Evolutionary conservation across 2,329 filamentous ascomycete species (phyloP).

Genomic region (Claviceps cyperi): DNA sequence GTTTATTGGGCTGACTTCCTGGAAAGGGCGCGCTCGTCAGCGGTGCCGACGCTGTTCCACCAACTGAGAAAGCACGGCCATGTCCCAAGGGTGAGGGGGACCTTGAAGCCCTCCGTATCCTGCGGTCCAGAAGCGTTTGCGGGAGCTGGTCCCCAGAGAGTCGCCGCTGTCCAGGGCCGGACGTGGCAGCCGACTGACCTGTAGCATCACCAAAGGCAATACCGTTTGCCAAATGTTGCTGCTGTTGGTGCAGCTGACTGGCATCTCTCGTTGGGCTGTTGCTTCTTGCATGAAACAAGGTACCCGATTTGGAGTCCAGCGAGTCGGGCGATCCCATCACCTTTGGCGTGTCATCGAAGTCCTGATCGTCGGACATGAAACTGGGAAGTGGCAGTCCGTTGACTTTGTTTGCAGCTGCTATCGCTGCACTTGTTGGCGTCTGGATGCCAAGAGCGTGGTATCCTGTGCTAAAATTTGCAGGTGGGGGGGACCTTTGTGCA

Average conservation of each 20-base stretch:
- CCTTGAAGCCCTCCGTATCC: constrained; percentile 37
- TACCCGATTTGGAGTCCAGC: constrained; percentile 25
- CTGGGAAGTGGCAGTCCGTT: constrained; percentile 39
- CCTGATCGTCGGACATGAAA: constrained; percentile 41
- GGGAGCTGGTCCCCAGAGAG: constrained; percentile 40
- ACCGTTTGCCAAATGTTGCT: constrained; percentile 20
- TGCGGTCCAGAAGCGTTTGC: constrained; percentile 36
- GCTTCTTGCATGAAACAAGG: constrained; percentile 15
- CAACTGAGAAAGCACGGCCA: constrained; percentile 27
- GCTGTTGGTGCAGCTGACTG: constrained; percentile 10
- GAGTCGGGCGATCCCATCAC: constrained; percentile 31
- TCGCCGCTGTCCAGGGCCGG: constrained; percentile 27
- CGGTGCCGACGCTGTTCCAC: constrained; percentile 25
- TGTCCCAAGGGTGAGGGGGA: constrained; percentile 43
- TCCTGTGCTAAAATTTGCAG: constrained; percentile 13
- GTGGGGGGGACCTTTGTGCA: constrained; percentile 33
- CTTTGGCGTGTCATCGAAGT: constrained; percentile 30
- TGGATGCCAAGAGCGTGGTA: constrained; percentile 16
- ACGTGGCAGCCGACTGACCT: constrained; percentile 16
- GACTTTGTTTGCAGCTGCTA: constrained; percentile 23
- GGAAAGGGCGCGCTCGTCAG: constrained; percentile 23
- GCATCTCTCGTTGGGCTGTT: constrained; percentile 12
- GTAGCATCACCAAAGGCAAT: constrained; percentile 35
- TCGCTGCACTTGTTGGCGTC: constrained; percentile 21
- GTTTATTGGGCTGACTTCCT: constrained; percentile 17